phyloP scores from a whole-genome alignment of 2,329 filamentous ascomycete genomes.

The Penicillium brasilianum region DNA sequence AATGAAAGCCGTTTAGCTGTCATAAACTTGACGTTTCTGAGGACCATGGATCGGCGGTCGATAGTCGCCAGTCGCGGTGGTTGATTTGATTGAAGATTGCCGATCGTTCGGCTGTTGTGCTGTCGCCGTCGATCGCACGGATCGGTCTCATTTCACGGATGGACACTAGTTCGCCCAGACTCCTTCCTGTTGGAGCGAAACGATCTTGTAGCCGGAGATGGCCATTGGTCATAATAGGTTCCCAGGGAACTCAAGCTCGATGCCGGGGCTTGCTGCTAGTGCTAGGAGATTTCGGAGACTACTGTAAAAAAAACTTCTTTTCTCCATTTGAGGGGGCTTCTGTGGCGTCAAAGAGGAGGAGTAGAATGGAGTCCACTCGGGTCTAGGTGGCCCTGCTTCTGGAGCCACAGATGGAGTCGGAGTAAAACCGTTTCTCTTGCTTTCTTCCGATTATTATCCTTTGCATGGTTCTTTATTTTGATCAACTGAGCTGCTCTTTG shows the following conservation, averaged over 20 bases:
- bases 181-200: conserved; percentile 23
- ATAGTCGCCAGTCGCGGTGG: conserved; percentile 21
- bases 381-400: neutral
- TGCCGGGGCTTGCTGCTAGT: conserved; percentile 3
- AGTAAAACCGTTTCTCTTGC: neutral
- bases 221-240: conserved; percentile 7
- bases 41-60: conserved; percentile 20
- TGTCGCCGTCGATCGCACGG: conserved; percentile 27
- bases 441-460: neutral
- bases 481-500: conserved; percentile 1
- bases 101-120: conserved; percentile 32
- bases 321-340: conserved; percentile 2
- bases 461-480: conserved; percentile 11
- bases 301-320: neutral
- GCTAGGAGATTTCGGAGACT: neutral
- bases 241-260: conserved; percentile 1
- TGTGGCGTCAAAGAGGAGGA: neutral
- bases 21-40: conserved; percentile 19
- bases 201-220: neutral
- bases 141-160: conserved; percentile 26
- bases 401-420: neutral
- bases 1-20: conserved; percentile 21
- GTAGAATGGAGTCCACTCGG: neutral
- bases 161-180: conserved; percentile 20
- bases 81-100: conserved; percentile 36